These are phyloP conservation scores for Puccinia hordei DNA, from an alignment of 1,284 basidiomycete species.

Conservation along the genomic window DNA sequence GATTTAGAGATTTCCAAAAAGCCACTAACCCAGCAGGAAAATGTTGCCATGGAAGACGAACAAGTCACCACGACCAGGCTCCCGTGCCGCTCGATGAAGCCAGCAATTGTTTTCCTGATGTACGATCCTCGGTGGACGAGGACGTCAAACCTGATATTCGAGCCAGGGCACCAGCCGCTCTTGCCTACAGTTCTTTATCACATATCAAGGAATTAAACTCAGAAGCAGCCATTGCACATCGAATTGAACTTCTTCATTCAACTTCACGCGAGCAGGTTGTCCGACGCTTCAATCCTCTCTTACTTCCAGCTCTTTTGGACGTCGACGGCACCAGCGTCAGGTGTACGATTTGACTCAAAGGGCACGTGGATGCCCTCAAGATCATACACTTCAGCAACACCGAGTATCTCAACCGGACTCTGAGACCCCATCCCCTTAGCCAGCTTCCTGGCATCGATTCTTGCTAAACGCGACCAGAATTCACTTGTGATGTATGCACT, in stretches of 20 bases:
- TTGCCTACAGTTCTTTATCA: too few species aligned
- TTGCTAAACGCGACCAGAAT: conserved; percentile 87
- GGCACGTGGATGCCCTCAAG: conserved; percentile 79
- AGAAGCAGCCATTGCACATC: conserved; percentile 59
- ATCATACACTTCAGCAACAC: conserved; percentile 81
- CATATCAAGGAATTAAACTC: conserved; percentile 46
- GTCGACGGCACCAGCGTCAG: conserved; percentile 92
- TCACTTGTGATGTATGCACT: too few species aligned
- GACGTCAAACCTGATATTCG: too few species aligned
- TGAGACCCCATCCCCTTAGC: conserved; percentile 89
- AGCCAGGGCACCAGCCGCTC: too few species aligned
- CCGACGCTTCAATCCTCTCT: conserved; percentile 75
- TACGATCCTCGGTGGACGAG: conserved; percentile 34
- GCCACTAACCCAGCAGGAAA: conserved; percentile 50
- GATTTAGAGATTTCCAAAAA: conserved; percentile 54
- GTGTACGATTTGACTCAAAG: conserved; percentile 79
- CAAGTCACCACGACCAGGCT: conserved; percentile 46
- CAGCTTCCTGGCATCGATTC: conserved; percentile 84
- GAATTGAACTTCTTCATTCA: conserved; percentile 69
- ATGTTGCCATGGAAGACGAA: conserved; percentile 54
- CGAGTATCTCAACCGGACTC: conserved; percentile 71
- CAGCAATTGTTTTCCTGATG: background rate
- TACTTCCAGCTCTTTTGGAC: conserved; percentile 87
- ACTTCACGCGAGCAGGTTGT: conserved; percentile 65
- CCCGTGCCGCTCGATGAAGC: conserved; percentile 26